These are phyloP conservation scores for Pigoraptor vietnamica DNA, from an alignment of 78 protist genomes.

Conservation along the genomic window DNA sequence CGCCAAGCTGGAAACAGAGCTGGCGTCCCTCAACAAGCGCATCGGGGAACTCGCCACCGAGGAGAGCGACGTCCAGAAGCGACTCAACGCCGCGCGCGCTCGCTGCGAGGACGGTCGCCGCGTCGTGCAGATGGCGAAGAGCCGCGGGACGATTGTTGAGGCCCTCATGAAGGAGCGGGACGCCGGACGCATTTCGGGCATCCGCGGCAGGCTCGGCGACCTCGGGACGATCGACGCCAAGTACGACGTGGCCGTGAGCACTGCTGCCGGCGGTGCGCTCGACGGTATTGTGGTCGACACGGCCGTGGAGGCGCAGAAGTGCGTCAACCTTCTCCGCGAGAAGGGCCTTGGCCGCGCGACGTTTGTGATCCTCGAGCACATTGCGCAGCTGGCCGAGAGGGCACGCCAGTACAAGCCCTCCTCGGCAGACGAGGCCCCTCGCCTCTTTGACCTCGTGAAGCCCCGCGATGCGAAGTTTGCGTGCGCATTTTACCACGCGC, in stretches of 20 bases:
- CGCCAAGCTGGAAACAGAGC: not conserved
- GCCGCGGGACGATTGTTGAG: constrained; percentile 24
- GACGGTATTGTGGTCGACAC: constrained; percentile 90
- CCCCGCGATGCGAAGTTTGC: constrained; percentile 37
- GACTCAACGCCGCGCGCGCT: not conserved
- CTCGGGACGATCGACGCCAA: constrained; percentile 87
- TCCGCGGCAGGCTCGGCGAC: constrained; percentile 95
- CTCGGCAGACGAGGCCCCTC: constrained; percentile 30
- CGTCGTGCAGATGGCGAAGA: not conserved
- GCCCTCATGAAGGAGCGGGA: constrained; percentile 36
- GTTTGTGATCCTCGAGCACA: constrained; percentile 87
- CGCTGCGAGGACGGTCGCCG: constrained; percentile 24
- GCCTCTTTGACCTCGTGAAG: constrained; percentile 59
- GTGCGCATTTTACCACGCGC: constrained; percentile 87
- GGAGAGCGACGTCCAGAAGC: not conserved
- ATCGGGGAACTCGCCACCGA: constrained; percentile 13
- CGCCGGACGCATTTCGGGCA: constrained; percentile 47
- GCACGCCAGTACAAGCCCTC: constrained; percentile 3
- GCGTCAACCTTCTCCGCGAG: constrained; percentile 46
- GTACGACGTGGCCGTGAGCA: constrained; percentile 94
- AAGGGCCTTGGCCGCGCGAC: constrained; percentile 87
- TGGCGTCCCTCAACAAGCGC: constrained; percentile 15
- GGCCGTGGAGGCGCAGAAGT: constrained; percentile 53
- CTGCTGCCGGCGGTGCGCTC: constrained; percentile 75
- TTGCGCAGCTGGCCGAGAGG: constrained; percentile 18